These are phyloP conservation scores for Picochlorum sp. DNA, from an alignment of 139 green algal genomes.

Conservation along the genomic window DNA sequence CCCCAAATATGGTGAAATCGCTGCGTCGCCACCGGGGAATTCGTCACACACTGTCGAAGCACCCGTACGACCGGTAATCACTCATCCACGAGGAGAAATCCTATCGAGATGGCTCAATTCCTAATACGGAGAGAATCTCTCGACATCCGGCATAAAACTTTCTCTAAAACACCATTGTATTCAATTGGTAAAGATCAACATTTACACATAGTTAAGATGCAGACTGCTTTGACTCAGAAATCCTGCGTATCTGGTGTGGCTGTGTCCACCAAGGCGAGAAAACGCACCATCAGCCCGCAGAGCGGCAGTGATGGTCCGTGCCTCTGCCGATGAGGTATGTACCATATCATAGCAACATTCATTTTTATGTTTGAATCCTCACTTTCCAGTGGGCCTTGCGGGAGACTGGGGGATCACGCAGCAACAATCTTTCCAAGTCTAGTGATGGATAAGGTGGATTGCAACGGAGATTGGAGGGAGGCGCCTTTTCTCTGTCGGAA, in stretches of 20 bases:
- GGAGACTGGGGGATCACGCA: too few species aligned
- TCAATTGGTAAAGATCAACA: too few species aligned
- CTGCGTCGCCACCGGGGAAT: too few species aligned
- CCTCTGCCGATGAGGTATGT: constrained; percentile 41
- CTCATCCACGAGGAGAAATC: too few species aligned
- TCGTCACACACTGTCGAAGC: too few species aligned
- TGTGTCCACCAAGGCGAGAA: constrained; percentile 12
- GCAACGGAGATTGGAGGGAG: background rate
- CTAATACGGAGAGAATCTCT: too few species aligned
- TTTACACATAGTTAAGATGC: constrained; percentile 14
- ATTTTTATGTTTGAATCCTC: background rate
- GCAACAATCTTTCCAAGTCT: constrained; percentile 3
- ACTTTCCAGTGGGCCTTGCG: too few species aligned
- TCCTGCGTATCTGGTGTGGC: constrained; percentile 18
- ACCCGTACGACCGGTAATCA: too few species aligned
- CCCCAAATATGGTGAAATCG: too few species aligned
- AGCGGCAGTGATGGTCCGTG: constrained; percentile 46
- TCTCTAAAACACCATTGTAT: background rate
- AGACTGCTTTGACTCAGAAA: constrained; percentile 30
- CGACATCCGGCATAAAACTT: too few species aligned
- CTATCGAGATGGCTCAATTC: too few species aligned
- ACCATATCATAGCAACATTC: background rate
- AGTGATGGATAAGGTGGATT: background rate
- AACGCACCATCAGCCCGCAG: constrained; percentile 15
- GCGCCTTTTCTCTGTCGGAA: background rate